Evolutionary conservation across 768 basidiomycete genomes (phyloP).

Genomic region (Gautieria morchelliformis): DNA sequence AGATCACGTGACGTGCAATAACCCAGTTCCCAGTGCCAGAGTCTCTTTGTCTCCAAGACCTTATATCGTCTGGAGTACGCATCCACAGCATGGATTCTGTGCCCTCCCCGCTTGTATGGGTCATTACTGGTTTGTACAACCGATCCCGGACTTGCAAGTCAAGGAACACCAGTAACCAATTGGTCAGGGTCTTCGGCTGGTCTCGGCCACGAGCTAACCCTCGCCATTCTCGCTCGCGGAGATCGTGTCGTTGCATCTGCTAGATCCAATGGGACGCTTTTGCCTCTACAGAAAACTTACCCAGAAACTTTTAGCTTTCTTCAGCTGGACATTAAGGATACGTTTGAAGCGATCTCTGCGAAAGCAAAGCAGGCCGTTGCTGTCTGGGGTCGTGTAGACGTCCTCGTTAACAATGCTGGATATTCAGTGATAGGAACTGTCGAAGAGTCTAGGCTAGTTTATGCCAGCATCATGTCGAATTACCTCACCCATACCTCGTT

Average conservation of each 20-base stretch:
- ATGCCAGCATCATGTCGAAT: neutral
- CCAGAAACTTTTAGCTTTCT: conserved; percentile 16
- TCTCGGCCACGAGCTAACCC: conserved; percentile 30
- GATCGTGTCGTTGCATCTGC: conserved; percentile 42
- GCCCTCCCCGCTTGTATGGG: conserved; percentile 3
- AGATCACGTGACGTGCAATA: too few species aligned
- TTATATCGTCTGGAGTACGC: too few species aligned
- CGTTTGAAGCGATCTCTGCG: conserved; percentile 20
- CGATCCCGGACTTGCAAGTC: neutral
- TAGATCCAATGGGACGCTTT: conserved; percentile 12
- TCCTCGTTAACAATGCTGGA: conserved; percentile 39
- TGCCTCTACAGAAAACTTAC: neutral
- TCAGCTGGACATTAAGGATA: conserved; percentile 29
- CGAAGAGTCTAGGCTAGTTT: conserved; percentile 35
- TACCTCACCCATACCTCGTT: too few species aligned
- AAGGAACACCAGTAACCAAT: neutral
- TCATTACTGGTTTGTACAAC: conserved; percentile 6
- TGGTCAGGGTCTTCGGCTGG: conserved; percentile 41
- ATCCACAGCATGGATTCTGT: neutral
- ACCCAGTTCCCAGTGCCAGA: too few species aligned
- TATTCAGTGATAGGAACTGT: conserved; percentile 25
- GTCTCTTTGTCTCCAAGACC: too few species aligned
- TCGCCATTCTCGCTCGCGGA: conserved; percentile 32
- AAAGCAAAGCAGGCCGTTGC: conserved; percentile 23
- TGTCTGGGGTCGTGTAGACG: conserved; percentile 25